phyloP scores from a whole-genome alignment of 352 stramenopile species.

The Pythium utonaiense region DNA sequence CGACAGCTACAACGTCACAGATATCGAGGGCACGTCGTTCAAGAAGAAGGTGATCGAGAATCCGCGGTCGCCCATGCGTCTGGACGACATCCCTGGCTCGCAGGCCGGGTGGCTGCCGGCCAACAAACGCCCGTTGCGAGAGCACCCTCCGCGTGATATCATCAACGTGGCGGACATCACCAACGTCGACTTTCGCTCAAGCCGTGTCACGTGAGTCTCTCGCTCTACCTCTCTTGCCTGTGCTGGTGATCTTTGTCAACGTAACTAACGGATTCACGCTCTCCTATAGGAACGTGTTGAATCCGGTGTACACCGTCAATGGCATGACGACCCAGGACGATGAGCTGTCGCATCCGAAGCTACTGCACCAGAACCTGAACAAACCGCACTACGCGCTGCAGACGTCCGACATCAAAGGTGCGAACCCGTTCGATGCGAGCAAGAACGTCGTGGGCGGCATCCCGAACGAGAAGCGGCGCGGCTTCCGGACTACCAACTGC shows the following conservation, averaged over 20 bases:
- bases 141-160: conserved; percentile 58
- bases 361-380: conserved; percentile 44
- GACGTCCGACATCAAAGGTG: conserved; percentile 64
- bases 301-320: conserved; percentile 73
- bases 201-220: conserved; percentile 55
- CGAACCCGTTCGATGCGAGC: conserved; percentile 44
- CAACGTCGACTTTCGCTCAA: conserved; percentile 68
- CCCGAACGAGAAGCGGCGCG: conserved; percentile 46
- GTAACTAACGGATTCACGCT: not conserved
- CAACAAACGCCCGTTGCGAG: conserved; percentile 47
- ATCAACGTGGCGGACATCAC: conserved; percentile 65
- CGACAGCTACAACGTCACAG: conserved; percentile 67
- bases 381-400: conserved; percentile 49
- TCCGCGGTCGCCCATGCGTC: conserved; percentile 40
- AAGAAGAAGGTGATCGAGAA: conserved; percentile 40
- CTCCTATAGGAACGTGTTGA: conserved; percentile 51
- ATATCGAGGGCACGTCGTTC: conserved; percentile 65
- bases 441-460: conserved; percentile 59
- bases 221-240: too few relatives aligned
- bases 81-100: conserved; percentile 56
- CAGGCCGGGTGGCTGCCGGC: conserved; percentile 51
- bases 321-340: conserved; percentile 56
- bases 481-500: conserved; percentile 55
- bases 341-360: conserved; percentile 37
- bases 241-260: too few relatives aligned